phyloP scores from a whole-genome alignment of 352 stramenopile species.

The Globisporangium lucens region DNA sequence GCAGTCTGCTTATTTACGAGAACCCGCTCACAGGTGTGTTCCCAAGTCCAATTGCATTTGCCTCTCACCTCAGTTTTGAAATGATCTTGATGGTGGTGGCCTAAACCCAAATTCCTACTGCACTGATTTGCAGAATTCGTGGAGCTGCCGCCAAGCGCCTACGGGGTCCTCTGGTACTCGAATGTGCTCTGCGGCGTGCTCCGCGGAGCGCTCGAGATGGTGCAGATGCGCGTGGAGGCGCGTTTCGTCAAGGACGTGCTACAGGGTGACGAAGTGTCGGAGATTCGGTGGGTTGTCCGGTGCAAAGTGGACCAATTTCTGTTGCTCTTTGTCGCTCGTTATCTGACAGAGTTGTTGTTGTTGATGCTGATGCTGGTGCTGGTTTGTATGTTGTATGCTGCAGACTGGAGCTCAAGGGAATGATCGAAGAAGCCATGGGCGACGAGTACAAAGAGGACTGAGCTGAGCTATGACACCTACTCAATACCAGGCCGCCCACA shows the following conservation, averaged over 20 bases:
- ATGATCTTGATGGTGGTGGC: too few relatives aligned
- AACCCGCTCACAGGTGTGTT: conserved; percentile 90
- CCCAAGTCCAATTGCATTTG: too few relatives aligned
- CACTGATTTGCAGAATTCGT: conserved; percentile 74
- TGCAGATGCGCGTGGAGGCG: conserved; percentile 85
- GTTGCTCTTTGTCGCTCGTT: background rate
- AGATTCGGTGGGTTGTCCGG: conserved; percentile 53
- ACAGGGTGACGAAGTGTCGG: conserved; percentile 83
- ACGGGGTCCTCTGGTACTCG: conserved; percentile 93
- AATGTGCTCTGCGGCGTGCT: conserved; percentile 97
- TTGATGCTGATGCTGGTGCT: background rate
- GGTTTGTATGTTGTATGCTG: background rate
- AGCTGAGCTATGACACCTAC: background rate
- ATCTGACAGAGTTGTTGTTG: background rate
- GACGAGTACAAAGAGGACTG: conserved; percentile 90
- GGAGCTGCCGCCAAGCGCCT: conserved; percentile 84
- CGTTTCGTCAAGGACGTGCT: conserved; percentile 85
- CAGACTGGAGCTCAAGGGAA: conserved; percentile 84
- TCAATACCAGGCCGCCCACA: background rate
- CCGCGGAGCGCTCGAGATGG: conserved; percentile 95
- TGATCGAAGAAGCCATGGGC: conserved; percentile 86
- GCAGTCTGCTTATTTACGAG: conserved; percentile 94
- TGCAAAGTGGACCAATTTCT: background rate
- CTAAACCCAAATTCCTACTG: background rate
- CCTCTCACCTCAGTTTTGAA: too few relatives aligned